Evolutionary conservation across 2,329 filamentous ascomycete species (phyloP), one percentile per base, ranked within the genome.

Genomic region (Trichoderma sp.): DNA sequence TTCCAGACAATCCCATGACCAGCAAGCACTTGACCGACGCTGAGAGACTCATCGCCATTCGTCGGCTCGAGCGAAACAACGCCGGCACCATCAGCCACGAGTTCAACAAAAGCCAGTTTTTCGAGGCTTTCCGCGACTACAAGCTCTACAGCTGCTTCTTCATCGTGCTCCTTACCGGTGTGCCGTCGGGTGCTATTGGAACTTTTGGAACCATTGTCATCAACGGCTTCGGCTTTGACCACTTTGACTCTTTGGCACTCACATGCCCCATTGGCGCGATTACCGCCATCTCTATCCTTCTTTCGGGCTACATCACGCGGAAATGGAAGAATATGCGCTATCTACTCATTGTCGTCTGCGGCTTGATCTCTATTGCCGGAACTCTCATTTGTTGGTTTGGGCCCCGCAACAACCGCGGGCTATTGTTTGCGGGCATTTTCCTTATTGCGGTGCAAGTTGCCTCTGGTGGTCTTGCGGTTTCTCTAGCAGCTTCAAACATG

Each of bases 181-280:
- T 61, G 43, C 59, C 59, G 4, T 61, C 59, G 1, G 59, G 59
- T n/a, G 59, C 59, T 18, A 46, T 61, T 16, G 59, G 59, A 26
- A 61, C 59, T 11, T 61, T 61, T n/a, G 59, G 59, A 3, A 61
- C 59, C 21, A 32, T 61, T n/a, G 59, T 61, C 7, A 61, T 61
- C 7, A 61, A 61, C 3, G 43, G 43, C 26, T 61, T 61, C 13
- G 59, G 59, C n/a, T 61, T 51, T 14, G n/a, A 34, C 11, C 59
- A 61, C 30, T 61, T 61, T 14, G 59, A 61, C 46, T 61, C 59
- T 18, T 2, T 61, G 28, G 59, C 59, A 52, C 14, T 61, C 2
- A 61, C 59, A 26, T 61, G 59, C 30, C 59, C 59, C n/a, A 61
- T 61, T 11, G 59, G 59, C 49, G 59, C 59, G 5, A 61, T 61